Conservation (phyloP, 2,329 filamentous ascomycete genomes). For the Colletotrichum eleusines region DNA sequence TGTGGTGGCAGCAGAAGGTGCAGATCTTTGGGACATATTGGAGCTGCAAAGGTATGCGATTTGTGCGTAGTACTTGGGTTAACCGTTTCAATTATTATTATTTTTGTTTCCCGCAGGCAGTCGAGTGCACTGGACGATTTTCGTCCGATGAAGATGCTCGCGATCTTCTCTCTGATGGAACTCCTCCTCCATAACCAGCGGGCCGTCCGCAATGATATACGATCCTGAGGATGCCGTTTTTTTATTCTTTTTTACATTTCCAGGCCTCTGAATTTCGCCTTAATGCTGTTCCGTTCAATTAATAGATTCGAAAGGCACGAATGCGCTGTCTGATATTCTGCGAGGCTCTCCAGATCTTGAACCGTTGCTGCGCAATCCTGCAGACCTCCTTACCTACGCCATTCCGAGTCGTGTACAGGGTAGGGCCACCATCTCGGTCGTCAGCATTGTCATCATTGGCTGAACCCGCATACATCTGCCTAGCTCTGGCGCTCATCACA, state of each 20-base stretch:
- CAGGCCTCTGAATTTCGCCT: not conserved
- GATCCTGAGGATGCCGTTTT: slow-evolving; percentile 1
- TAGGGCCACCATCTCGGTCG: not conserved
- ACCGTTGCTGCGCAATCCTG: slow-evolving; percentile 15
- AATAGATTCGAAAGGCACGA: slow-evolving; percentile 22
- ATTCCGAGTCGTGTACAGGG: not conserved
- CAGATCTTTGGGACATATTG: slow-evolving; percentile 28
- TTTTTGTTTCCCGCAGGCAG: slow-evolving; percentile 1
- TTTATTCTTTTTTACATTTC: not conserved
- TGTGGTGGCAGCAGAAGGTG: slow-evolving; percentile 19
- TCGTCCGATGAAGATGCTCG: not conserved
- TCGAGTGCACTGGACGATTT: not conserved
- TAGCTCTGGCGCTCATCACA: not conserved
- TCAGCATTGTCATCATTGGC: slow-evolving; percentile 22
- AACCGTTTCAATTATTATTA: too few relatives aligned
- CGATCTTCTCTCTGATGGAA: not conserved
- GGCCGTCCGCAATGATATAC: slow-evolving; percentile 13
- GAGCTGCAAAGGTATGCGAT: not conserved
- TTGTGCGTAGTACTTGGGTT: not conserved
- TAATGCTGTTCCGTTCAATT: slow-evolving; percentile 8
- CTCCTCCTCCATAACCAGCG: not conserved
- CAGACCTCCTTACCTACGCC: not conserved
- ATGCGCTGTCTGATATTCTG: slow-evolving; percentile 21
- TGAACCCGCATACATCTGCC: slow-evolving; percentile 2
- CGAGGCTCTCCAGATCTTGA: slow-evolving; percentile 1